Evolutionary conservation across 2,329 filamentous ascomycete species (phyloP).

Genomic region (Chaetomium sp.): DNA sequence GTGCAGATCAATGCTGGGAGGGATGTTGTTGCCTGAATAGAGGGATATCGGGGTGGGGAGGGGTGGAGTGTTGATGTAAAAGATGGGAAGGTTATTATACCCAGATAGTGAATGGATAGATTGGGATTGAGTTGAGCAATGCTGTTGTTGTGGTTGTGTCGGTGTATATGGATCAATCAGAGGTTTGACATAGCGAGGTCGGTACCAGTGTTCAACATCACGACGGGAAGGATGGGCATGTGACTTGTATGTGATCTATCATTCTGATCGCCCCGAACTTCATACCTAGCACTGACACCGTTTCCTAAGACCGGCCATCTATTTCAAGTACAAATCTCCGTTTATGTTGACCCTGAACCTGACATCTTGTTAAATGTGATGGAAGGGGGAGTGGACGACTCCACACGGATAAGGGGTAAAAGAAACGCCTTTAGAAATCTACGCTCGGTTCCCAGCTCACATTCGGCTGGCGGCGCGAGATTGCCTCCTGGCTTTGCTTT

Average conservation of each 20-base stretch:
- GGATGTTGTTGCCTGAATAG: constrained; percentile 46
- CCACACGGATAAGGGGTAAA: not conserved
- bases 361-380: not conserved
- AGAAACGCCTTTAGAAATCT: too few species aligned
- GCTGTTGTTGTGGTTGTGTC: not conserved
- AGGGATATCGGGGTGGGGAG: not conserved
- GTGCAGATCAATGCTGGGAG: constrained; percentile 84
- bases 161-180: not conserved
- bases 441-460: not conserved
- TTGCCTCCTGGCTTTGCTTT: not conserved
- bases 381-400: not conserved
- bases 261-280: not conserved
- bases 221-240: not conserved
- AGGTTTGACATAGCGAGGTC: not conserved
- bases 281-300: too few species aligned
- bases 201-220: not conserved
- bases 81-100: constrained; percentile 16
- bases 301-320: not conserved
- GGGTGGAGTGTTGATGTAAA: constrained; percentile 25
- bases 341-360: not conserved
- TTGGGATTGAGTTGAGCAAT: not conserved
- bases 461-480: not conserved
- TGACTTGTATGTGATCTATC: not conserved
- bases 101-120: constrained; percentile 15
- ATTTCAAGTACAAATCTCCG: not conserved